Evolutionary conservation across 331 rosid species (phyloP).

Genomic region (Quercus phellos): DNA sequence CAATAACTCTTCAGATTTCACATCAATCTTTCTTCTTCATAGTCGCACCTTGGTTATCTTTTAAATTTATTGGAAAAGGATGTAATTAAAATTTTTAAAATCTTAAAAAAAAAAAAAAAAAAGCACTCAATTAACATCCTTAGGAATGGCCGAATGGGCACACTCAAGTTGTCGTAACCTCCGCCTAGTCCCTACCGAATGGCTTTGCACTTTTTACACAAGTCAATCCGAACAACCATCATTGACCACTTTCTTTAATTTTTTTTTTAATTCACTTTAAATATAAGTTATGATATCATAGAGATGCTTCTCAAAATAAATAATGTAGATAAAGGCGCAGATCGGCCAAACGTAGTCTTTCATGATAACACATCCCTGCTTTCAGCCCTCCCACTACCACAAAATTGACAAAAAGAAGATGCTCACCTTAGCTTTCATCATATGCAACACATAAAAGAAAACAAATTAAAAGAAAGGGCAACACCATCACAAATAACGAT

Average conservation of each 20-base stretch:
- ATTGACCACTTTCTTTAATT: constrained; percentile 13
- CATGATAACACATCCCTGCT: constrained; percentile 23
- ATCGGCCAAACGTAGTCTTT: not conserved
- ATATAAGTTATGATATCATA: constrained; percentile 24
- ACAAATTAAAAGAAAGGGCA: constrained; percentile 11
- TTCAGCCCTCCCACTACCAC: constrained; percentile 28
- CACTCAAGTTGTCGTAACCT: not conserved
- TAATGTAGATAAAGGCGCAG: not conserved
- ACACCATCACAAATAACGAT: constrained; percentile 14
- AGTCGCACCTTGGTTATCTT: too few species aligned
- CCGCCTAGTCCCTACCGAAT: too few species aligned
- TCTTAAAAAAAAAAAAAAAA: too few species aligned
- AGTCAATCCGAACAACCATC: not conserved
- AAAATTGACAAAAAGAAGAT: constrained; percentile 14
- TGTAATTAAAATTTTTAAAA: too few species aligned
- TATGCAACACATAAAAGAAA: constrained; percentile 22
- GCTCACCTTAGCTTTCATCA: constrained; percentile 28
- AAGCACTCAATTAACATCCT: too few species aligned
- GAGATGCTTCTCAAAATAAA: constrained; percentile 19
- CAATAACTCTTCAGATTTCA: too few species aligned
- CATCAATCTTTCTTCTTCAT: too few species aligned
- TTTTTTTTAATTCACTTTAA: constrained; percentile 20
- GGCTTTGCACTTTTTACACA: not conserved
- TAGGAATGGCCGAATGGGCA: not conserved
- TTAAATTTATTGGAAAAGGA: too few species aligned